phyloP scores from a whole-genome alignment of 768 basidiomycete species.

The Boletus sp. region DNA sequence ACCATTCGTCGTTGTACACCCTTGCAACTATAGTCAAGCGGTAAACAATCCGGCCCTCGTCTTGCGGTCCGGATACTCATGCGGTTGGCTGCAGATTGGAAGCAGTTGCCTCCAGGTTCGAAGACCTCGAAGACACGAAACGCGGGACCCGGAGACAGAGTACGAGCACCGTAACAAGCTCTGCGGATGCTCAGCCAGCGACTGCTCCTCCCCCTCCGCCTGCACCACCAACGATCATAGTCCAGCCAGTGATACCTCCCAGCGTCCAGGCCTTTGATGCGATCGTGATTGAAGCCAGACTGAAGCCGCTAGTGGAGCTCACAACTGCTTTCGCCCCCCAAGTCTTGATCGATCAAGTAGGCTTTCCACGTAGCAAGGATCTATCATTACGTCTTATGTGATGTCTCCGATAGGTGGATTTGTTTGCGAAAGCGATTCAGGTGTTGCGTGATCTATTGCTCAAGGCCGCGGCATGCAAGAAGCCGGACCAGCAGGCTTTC shows the following conservation, averaged over 20 bases:
- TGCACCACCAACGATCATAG: conserved; percentile 35
- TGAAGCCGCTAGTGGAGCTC: conserved; percentile 71
- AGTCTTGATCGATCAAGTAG: conserved; percentile 76
- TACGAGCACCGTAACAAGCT: conserved; percentile 30
- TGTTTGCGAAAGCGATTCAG: conserved; percentile 64
- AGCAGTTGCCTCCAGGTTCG: conserved; percentile 90
- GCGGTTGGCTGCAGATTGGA: conserved; percentile 57
- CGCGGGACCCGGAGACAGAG: conserved; percentile 26
- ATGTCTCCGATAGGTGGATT: conserved; percentile 48
- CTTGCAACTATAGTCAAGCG: conserved; percentile 82
- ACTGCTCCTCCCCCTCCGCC: conserved; percentile 31
- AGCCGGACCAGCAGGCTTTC: conserved; percentile 65
- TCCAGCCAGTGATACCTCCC: conserved; percentile 45
- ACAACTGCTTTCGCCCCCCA: conserved; percentile 67
- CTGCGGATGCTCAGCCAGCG: conserved; percentile 24
- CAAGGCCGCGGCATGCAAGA: conserved; percentile 68
- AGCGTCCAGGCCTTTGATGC: conserved; percentile 74
- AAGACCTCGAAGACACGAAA: conserved; percentile 74
- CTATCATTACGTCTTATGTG: conserved; percentile 2
- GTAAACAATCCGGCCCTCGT: conserved; percentile 36
- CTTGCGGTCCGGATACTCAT: conserved; percentile 3
- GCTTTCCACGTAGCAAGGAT: conserved; percentile 19
- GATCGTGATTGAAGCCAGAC: conserved; percentile 63
- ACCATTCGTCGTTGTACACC: conserved; percentile 56
- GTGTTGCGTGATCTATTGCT: conserved; percentile 68